Evolutionary conservation across 176 grass and related monocot species (phyloP).

Genomic region (Aechmea fasciata): DNA sequence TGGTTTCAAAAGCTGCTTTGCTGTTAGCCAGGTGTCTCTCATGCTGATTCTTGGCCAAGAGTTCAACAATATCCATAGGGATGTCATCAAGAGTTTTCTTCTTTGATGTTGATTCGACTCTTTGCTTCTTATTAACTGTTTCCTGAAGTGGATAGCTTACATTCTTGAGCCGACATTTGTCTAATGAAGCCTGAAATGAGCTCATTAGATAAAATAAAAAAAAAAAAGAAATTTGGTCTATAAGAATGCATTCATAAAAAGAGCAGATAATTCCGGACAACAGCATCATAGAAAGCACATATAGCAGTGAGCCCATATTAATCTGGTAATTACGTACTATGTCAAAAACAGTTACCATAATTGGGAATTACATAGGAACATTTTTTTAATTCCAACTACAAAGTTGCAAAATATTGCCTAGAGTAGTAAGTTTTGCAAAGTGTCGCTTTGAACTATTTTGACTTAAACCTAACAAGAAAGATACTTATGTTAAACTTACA

Average conservation of each 20-base stretch:
- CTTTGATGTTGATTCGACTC: slow-evolving; percentile 15
- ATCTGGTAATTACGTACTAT: no score
- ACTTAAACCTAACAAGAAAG: no score
- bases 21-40: slow-evolving; percentile 33
- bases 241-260: neutral
- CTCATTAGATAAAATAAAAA: slow-evolving; percentile 24
- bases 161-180: slow-evolving; percentile 26
- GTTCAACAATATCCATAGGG: slow-evolving; percentile 88
- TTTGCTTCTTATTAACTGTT: slow-evolving; percentile 22
- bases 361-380: no score
- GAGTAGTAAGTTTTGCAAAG: no score
- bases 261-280: neutral
- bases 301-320: neutral
- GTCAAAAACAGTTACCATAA: no score
- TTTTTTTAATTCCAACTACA: no score
- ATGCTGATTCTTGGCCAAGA: slow-evolving; percentile 54
- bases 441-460: no score
- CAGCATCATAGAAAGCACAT: neutral
- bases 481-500: no score
- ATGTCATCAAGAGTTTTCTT: slow-evolving; percentile 43
- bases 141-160: slow-evolving; percentile 4
- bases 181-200: slow-evolving; percentile 27
- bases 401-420: no score
- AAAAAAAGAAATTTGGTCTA: slow-evolving; percentile 4
- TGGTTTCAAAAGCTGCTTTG: slow-evolving; percentile 14